Evolutionary conservation across 2,329 filamentous ascomycete species (phyloP), one percentile per base, ranked within the genome.

Genomic region (Ampelomyces quisqualis): DNA sequence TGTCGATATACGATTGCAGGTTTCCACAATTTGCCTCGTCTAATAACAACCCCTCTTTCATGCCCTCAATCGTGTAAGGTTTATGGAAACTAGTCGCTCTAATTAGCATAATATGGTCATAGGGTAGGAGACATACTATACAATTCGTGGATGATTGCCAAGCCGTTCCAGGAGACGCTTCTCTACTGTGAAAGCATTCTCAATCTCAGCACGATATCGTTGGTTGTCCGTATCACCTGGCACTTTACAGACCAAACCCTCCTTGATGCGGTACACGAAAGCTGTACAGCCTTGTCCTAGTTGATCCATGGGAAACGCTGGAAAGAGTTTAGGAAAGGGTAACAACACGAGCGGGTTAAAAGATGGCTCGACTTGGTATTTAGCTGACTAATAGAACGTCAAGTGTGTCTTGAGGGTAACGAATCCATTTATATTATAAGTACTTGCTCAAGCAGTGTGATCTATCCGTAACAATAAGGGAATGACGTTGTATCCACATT

Each of bases 1-100:
- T 35, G 8, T 47, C 40, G 6, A 47, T 42, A 21, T 45, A 51
- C 20, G 33, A 42, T 29, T 46, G 32, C 26, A 47, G 40, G 22
- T 47, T 22, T 35, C 47, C 43, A 30, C 23, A 37, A 29, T 40
- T 43, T 23, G 38, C 44, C 31, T 51, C 31, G 32, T 37, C 18
- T 14, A 51, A 41, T 21, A 47, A 32, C n/a, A 51, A 23, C 11
- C 47, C 39, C 11, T 39, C 24, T 28, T 51, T 45, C 29, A 43
- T 48, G 21, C 31, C 38, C 32, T 40, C 15, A 22, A 38, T 27
- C 26, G 6, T 30, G 27, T 19, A 43, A 10, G 38, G n/a, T 24
- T 34, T 31, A 32, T 41, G 22, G 34, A 41, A 48, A 9, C 40
- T 48, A 15, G 14, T 20, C 26, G 4, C 22, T 14, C 22, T 14